Base-by-base conservation (phyloP, 441 rosid genomes). In the Pelargonium cotyledonis region DNA sequence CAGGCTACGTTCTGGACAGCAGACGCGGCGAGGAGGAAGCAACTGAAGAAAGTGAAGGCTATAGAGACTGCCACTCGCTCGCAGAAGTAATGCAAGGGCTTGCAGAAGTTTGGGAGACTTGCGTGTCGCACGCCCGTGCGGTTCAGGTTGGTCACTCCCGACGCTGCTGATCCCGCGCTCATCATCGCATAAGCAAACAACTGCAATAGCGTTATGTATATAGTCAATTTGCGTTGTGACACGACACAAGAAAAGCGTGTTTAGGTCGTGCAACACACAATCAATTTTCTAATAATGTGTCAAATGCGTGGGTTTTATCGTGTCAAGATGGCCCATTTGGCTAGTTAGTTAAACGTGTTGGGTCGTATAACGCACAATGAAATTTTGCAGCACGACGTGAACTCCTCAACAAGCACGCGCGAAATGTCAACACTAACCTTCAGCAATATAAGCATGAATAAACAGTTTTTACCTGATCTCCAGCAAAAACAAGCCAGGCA, bases 101-200 rank as follows among this genome's bases (percentile, higher is more conserved):
- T 88, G 86, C 98, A 92, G 79, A 92, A 92, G 75, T 86, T 80
- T 0, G 97, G 95, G n/a, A 92, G 83, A 23, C 84, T 78, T 8
- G 90, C 81, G 63, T 87, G 95, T 63, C 83, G 80, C 66, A 92
- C 84, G 60, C 96, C 98, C 0, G 90, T 88, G 44, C 84, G 86
- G 71, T 92, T 92, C 85, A 92, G 81, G 80, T 88, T 85, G 66
- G 85, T 81, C 43, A 90, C 88, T n/a, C 97, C 96, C 0, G 91
- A 76, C 35, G 97, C 85, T 2, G 96, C 93, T 0, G 98, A 86
- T 14, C 87, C 95, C 0, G 92, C 98, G 67, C 96, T 86, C 71
- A 85, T 70, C 91, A 81, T 79, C 5, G 81, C 87, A 53, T 88
- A 88, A 0, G 92, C 90, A 29, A 89, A 71, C 29, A 86, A 77